Conservation (phyloP, 768 basidiomycete genomes). For the Suillus brevipes region DNA sequence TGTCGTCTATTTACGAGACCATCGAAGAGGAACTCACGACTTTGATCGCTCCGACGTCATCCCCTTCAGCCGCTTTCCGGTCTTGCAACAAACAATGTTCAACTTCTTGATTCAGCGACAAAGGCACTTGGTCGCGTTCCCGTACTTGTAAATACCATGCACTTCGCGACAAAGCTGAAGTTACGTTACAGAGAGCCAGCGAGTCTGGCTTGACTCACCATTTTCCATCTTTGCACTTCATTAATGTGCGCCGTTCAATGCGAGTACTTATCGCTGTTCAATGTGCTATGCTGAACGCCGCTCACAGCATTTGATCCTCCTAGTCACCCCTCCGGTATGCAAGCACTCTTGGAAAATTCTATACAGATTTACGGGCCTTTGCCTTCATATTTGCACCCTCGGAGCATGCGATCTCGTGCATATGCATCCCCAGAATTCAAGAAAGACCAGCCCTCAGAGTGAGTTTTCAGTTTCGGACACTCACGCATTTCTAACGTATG, state of each 20-base stretch:
- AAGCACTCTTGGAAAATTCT: constrained; percentile 71
- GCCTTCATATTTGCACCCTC: constrained; percentile 79
- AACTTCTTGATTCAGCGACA: constrained; percentile 8
- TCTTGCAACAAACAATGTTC: constrained; percentile 34
- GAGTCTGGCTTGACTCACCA: constrained; percentile 66
- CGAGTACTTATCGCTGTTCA: constrained; percentile 36
- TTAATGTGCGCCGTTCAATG: constrained; percentile 47
- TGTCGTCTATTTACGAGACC: constrained; percentile 74
- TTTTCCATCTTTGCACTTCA: constrained; percentile 60
- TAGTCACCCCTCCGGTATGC: constrained; percentile 62
- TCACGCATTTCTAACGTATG: too few relatives aligned
- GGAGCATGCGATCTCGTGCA: constrained; percentile 64
- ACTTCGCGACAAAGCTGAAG: constrained; percentile 66
- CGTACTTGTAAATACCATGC: constrained; percentile 60
- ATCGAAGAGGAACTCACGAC: constrained; percentile 69
- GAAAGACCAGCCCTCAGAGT: too few relatives aligned
- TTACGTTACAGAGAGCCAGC: constrained; percentile 68
- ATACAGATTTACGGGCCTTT: constrained; percentile 70
- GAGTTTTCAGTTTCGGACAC: too few relatives aligned
- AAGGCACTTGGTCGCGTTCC: constrained; percentile 36
- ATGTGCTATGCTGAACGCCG: constrained; percentile 12
- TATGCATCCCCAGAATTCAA: too few relatives aligned
- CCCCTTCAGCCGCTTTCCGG: constrained; percentile 17
- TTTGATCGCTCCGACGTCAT: constrained; percentile 25
- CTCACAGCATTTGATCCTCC: constrained; percentile 72